Base-by-base conservation (phyloP, 2,329 filamentous ascomycete genomes). In the Botrytis cinerea region DNA sequence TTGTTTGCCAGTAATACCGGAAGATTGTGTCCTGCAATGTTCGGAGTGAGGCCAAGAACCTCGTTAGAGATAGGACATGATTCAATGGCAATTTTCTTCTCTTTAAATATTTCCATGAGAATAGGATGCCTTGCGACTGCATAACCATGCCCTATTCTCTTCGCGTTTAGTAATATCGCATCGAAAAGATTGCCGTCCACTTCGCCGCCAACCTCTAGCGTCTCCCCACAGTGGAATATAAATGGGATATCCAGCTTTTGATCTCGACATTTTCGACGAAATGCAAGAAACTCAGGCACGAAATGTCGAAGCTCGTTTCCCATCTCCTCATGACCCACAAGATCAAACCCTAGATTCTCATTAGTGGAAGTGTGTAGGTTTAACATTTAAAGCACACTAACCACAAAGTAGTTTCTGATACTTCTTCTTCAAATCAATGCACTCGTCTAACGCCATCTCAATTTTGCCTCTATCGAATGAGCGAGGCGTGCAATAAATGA, bases 51-150 rank as follows among this genome's bases (percentile, higher is more conserved):
- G 48, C 92, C 91, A 28, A 94, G 83, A 0, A 94, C 84, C 83
- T 94, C 92, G 78, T 94, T 94, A 0, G 91, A 93, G 68, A 93
- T 93, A 0, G 92, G 92, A 77, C 92, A 94, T 1, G 92, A 83
- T 82, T 94, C 92, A n/a, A 94, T 84, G 76, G 91, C 93, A 48
- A 94, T 87, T 16, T 85, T 84, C n/a, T 84, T 84, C 73, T 85
- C 82, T 81, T 88, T 90, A 86, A 93, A 92, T 68, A 86, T 83
- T 75, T 90, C 83, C 82, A 93, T 88, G n/a, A 93, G 83, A 54
- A 87, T 83, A 0, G 89, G 89, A 79, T 93, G 92, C 73, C 89
- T 87, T 22, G 90, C 84, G 6, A 94, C 83, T 0, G 92, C 89
- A 77, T 91, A 93, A 1, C 92, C 92, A 78, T 94, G 92, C 0